phyloP scores from a whole-genome alignment of 2,329 filamentous ascomycete genomes.

The Aspergillus udagawae region DNA sequence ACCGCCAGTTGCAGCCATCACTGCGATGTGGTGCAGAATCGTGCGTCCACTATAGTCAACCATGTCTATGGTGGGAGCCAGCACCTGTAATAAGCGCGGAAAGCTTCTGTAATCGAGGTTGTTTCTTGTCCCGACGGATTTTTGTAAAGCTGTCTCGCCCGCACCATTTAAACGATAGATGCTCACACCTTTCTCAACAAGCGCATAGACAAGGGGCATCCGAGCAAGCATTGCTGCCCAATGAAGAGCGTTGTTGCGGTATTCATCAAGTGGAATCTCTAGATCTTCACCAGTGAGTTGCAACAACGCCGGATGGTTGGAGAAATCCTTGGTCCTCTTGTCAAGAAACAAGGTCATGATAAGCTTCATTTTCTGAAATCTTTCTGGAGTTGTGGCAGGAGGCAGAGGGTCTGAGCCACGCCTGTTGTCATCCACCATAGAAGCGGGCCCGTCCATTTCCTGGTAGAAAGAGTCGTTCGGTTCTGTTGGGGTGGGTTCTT shows the following conservation, averaged over 20 bases:
- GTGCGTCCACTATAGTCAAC: conserved; percentile 85
- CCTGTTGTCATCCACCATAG: conserved; percentile 28
- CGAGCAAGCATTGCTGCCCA: conserved; percentile 94
- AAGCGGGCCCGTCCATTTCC: conserved; percentile 31
- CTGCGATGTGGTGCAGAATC: conserved; percentile 91
- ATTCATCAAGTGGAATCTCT: conserved; percentile 86
- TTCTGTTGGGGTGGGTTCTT: conserved; percentile 43
- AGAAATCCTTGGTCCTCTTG: conserved; percentile 63
- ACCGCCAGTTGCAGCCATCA: conserved; percentile 93
- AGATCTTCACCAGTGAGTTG: conserved; percentile 75
- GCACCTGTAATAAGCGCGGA: conserved; percentile 80
- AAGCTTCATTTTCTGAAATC: conserved; percentile 74
- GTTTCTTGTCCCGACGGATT: conserved; percentile 88
- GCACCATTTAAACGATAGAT: conserved; percentile 83
- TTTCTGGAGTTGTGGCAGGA: conserved; percentile 56
- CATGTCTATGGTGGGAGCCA: conserved; percentile 86
- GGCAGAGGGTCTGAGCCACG: conserved; percentile 43
- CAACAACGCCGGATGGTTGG: conserved; percentile 71
- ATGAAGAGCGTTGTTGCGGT: conserved; percentile 81
- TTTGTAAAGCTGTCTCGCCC: conserved; percentile 89
- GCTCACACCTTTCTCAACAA: conserved; percentile 80
- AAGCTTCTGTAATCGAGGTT: conserved; percentile 90
- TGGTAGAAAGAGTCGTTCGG: conserved; percentile 47
- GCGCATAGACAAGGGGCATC: conserved; percentile 72
- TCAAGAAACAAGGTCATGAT: conserved; percentile 82